These are phyloP conservation scores for Saturnispora saitoi DNA, from an alignment of 805 yeast species.

Conservation along the genomic window DNA sequence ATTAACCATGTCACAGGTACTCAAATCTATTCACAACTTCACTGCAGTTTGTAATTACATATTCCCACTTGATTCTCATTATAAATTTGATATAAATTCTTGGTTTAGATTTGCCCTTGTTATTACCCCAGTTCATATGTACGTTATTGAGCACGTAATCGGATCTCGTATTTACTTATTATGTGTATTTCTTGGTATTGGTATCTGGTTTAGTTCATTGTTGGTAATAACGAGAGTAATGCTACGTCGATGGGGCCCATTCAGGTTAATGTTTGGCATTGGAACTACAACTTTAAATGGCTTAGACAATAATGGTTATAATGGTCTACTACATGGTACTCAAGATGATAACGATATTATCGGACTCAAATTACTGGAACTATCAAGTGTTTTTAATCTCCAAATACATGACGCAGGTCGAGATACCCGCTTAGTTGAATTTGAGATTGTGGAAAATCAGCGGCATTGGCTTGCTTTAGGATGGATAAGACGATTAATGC, in stretches of 20 bases:
- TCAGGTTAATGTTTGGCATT: not conserved
- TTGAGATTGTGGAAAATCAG: slow-evolving; percentile 47
- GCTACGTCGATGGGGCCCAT: not conserved
- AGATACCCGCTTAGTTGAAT: slow-evolving; percentile 39
- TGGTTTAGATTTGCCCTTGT: slow-evolving; percentile 24
- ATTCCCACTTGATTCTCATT: slow-evolving; percentile 19
- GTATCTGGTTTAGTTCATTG: slow-evolving; percentile 43
- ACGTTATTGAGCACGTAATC: slow-evolving; percentile 29
- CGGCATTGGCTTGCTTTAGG: slow-evolving; percentile 57
- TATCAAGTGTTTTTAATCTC: slow-evolving; percentile 12
- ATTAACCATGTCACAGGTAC: slow-evolving; percentile 46
- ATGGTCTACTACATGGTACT: not conserved
- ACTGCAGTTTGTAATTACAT: slow-evolving; percentile 31
- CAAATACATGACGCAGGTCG: slow-evolving; percentile 8
- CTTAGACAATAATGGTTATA: slow-evolving; percentile 12
- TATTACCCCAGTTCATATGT: slow-evolving; percentile 37
- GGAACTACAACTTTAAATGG: not conserved
- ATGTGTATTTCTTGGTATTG: slow-evolving; percentile 29
- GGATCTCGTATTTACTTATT: slow-evolving; percentile 27
- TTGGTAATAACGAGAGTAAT: slow-evolving; percentile 20
- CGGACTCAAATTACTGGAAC: slow-evolving; percentile 35
- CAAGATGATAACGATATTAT: slow-evolving; percentile 13
- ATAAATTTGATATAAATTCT: slow-evolving; percentile 13
- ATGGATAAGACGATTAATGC: slow-evolving; percentile 44
- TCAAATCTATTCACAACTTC: slow-evolving; percentile 40